Evolutionary conservation across 169 alveolate species (phyloP).

Genomic region (Eimeria sp.): DNA sequence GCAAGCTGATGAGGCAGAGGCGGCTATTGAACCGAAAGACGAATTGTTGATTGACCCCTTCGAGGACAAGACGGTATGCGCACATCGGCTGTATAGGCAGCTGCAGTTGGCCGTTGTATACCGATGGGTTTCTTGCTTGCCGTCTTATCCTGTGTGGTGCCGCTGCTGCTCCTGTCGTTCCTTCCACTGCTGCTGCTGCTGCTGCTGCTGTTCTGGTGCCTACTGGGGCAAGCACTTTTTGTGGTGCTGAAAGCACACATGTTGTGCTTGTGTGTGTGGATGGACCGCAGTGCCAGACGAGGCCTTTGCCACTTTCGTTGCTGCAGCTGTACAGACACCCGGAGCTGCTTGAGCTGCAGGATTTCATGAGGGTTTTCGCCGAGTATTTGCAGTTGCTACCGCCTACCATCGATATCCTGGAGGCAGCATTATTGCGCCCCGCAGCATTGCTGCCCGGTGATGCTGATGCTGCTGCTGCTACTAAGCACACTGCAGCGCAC

Average conservation of each 20-base stretch:
- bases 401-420: constrained; percentile 50
- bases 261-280: background rate
- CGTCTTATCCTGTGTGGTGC: background rate
- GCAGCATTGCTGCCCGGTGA: background rate
- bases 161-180: constrained; percentile 1
- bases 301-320: constrained; percentile 50
- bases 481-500: background rate
- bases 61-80: background rate
- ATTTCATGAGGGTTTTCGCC: constrained; percentile 46
- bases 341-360: constrained; percentile 78
- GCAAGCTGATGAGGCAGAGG: too few species aligned
- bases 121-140: too few species aligned
- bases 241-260: background rate
- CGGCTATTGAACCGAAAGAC: constrained; percentile 30
- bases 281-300: constrained; percentile 60
- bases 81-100: background rate
- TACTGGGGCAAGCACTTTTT: background rate
- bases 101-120: background rate
- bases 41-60: constrained; percentile 32
- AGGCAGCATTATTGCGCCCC: constrained; percentile 66
- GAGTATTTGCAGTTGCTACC: constrained; percentile 65
- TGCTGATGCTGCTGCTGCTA: background rate
- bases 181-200: constrained; percentile 12
- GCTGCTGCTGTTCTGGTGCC: constrained; percentile 6
- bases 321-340: constrained; percentile 71